Percentiles rank a stretch among this genome's conserved stretches.
phyloP scores from a whole-genome alignment of 768 basidiomycete species.

The Russula sp. region DNA sequence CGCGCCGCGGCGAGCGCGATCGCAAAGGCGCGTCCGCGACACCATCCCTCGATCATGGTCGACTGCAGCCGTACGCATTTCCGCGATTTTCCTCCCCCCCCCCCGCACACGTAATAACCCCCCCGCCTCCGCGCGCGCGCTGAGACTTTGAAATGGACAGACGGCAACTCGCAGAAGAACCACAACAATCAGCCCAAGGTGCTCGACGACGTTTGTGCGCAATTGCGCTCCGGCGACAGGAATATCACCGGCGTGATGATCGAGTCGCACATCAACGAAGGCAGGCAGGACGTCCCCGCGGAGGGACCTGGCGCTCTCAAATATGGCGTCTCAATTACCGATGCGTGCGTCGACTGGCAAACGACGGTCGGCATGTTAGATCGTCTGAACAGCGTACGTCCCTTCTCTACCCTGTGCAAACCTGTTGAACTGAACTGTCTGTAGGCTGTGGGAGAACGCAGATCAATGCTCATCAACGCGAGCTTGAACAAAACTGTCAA shows the following conservation, averaged over 20 bases:
- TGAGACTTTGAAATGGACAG: constrained; percentile 33
- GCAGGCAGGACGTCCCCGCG: constrained; percentile 80
- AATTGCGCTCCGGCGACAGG: constrained; percentile 62
- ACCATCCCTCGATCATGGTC: constrained; percentile 73
- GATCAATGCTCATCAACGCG: constrained; percentile 3
- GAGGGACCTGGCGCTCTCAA: constrained; percentile 62
- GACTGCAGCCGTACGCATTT: constrained; percentile 50
- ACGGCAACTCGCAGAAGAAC: constrained; percentile 95
- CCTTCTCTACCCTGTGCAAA: not conserved
- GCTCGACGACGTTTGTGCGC: constrained; percentile 60
- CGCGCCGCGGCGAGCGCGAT: constrained; percentile 55
- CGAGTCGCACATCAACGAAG: constrained; percentile 89
- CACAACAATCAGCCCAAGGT: constrained; percentile 89
- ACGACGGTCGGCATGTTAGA: constrained; percentile 71
- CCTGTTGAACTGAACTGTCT: not conserved
- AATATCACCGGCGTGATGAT: constrained; percentile 95
- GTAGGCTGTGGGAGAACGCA: constrained; percentile 18
- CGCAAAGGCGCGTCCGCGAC: constrained; percentile 50
- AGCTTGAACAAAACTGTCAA: not conserved
- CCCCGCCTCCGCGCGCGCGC: not conserved
- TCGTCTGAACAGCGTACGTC: constrained; percentile 50
- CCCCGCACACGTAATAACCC: not conserved
- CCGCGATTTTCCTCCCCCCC: not conserved
- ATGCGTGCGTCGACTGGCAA: constrained; percentile 88
- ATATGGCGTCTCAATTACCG: constrained; percentile 83